phyloP scores from a whole-genome alignment of 768 basidiomycete species.

The Rhizopogon rudus region DNA sequence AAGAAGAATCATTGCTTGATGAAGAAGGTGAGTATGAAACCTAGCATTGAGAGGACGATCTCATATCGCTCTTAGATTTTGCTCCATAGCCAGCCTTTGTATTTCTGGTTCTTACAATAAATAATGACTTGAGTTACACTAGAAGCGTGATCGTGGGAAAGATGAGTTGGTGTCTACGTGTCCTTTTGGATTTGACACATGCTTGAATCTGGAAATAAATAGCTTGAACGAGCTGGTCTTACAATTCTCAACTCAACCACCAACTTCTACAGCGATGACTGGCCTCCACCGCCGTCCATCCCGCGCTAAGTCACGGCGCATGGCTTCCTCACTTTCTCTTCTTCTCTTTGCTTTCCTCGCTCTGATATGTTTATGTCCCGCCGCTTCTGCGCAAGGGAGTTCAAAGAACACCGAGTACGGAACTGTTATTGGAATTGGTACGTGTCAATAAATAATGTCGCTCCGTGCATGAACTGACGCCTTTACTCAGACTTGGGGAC shows the following conservation, averaged over 20 bases:
- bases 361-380: conserved; percentile 66
- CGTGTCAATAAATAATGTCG: conserved; percentile 16
- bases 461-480: conserved; percentile 6
- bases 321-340: conserved; percentile 56
- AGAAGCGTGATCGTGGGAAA: conserved; percentile 20
- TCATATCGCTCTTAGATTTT: conserved; percentile 14
- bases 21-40: conserved; percentile 64
- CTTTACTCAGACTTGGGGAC: conserved; percentile 76
- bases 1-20: conserved; percentile 78
- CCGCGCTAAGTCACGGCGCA: conserved; percentile 52
- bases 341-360: conserved; percentile 62
- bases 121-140: no score
- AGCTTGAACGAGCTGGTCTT: not conserved
- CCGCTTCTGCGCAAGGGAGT: conserved; percentile 56
- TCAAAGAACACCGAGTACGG: conserved; percentile 68
- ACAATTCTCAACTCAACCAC: not conserved
- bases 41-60: not conserved
- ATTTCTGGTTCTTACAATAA: not conserved
- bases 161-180: conserved; percentile 24
- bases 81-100: conserved; percentile 8
- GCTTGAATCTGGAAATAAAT: not conserved
- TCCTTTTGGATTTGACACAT: conserved; percentile 5
- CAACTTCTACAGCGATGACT: conserved; percentile 15
- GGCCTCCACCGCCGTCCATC: conserved; percentile 37
- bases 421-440: conserved; percentile 90